Base-by-base conservation (phyloP, 2,329 filamentous ascomycete genomes). In the Trichoderma oligosporum region DNA sequence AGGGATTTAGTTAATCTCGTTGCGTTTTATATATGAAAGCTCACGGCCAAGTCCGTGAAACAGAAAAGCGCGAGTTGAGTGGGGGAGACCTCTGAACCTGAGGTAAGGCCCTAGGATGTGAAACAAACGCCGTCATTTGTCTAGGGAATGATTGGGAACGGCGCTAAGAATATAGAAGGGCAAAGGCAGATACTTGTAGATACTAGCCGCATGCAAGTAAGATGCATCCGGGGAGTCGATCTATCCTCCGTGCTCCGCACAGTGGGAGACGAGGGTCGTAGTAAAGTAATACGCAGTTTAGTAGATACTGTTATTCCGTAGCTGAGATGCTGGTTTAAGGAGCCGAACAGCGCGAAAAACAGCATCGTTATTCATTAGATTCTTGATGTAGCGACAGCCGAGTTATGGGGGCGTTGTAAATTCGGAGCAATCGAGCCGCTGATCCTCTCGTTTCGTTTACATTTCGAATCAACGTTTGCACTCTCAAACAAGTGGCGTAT, bases 91-190 rank as follows among this genome's bases (percentile, higher is more conserved):
- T 42, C 35, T 20, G 45, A 22, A 39, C 46, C 41, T 24, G 18
- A 44, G 16, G 29, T 29, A 35, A 57, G 55, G 47, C 46, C 33
- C 54, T 33, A 45, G 42, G 42, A 33, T 55, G 38, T 62, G 61
- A 62, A 63, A 63, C 61, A 61, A 56, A 22, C 46, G 61, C 56
- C 48, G 58, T 47, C 29, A 35, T n/a, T 54, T 36, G n/a, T 51
- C 20, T 35, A 35, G 12, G 39, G 22, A 41, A 25, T 35, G 54
- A 57, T 44, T 49, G 54, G 45, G 14, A 46, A 45, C 27, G 31
- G 24, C 52, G 42, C 52, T 38, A 46, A 55, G 41, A 44, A 20
- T n/a, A 20, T 29, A 27, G 33, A 27, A 27, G n/a, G 47, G 8
- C 20, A 36, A n/a, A n/a, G n/a, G n/a, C n/a, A n/a, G n/a, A n/a